Evolutionary conservation across 2,329 filamentous ascomycete species (phyloP).

Genomic region (Colletotrichum kahawae): DNA sequence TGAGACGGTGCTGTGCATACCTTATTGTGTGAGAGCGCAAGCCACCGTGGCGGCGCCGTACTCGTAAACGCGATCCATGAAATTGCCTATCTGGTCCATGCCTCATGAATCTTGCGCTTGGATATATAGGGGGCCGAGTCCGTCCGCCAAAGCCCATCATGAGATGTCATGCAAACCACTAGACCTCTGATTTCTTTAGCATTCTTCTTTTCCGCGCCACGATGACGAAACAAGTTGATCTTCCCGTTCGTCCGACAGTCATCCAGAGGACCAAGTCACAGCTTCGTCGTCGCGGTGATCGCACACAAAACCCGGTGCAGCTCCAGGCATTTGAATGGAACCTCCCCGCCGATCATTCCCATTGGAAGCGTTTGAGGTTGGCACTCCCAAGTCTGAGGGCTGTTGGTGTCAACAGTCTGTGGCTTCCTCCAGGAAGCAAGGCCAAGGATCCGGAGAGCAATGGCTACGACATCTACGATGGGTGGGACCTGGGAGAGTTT

Average conservation of each 20-base stretch:
- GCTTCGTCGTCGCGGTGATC: background rate
- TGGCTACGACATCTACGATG: constrained; percentile 20
- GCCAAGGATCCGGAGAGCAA: constrained; percentile 18
- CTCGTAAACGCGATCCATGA: background rate
- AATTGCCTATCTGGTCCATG: background rate
- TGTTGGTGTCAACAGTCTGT: constrained; percentile 5
- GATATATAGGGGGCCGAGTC: constrained; percentile 4
- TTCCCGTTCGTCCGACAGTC: background rate
- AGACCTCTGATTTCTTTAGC: background rate
- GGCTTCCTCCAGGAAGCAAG: constrained; percentile 18
- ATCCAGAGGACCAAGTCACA: background rate
- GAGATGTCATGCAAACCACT: background rate
- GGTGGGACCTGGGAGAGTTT: constrained; percentile 18
- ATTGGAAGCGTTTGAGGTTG: background rate
- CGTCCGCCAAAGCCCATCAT: background rate
- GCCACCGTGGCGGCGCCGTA: constrained; percentile 2
- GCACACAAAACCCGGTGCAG: constrained; percentile 7
- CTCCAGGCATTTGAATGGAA: constrained; percentile 19
- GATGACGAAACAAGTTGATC: background rate
- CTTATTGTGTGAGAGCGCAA: background rate
- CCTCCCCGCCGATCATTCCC: constrained; percentile 8
- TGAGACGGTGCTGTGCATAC: background rate
- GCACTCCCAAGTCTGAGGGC: background rate
- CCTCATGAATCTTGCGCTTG: background rate
- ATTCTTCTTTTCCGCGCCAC: background rate